Evolutionary conservation across 768 basidiomycete species (phyloP).

Genomic region (Amanita rimosa): DNA sequence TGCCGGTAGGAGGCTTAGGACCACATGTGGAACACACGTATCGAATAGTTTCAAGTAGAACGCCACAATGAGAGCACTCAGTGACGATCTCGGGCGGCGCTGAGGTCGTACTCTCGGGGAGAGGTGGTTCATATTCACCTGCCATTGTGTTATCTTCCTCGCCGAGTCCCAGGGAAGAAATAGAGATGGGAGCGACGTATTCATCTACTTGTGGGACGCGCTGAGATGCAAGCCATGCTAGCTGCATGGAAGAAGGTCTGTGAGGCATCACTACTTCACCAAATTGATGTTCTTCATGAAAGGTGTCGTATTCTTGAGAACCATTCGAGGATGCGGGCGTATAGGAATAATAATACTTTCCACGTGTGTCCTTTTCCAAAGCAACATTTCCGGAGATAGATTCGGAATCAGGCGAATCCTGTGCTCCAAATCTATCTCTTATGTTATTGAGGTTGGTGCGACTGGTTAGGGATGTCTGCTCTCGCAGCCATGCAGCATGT

Average conservation of each 20-base stretch:
- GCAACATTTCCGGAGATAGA: conserved; percentile 44
- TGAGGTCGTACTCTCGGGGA: conserved; percentile 18
- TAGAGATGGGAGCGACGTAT: conserved; percentile 15
- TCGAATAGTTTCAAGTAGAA: conserved; percentile 65
- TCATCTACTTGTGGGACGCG: conserved; percentile 21
- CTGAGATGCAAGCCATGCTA: conserved; percentile 53
- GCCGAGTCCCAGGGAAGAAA: background rate
- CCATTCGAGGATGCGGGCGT: conserved; percentile 37
- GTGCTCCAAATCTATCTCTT: conserved; percentile 43
- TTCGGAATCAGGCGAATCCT: conserved; percentile 36
- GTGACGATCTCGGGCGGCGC: conserved; percentile 58
- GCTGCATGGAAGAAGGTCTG: conserved; percentile 57
- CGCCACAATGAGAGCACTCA: conserved; percentile 75
- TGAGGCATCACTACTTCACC: conserved; percentile 19
- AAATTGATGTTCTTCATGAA: conserved; percentile 22
- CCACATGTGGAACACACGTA: conserved; percentile 89
- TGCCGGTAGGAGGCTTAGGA: conserved; percentile 43
- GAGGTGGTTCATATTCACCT: conserved; percentile 18
- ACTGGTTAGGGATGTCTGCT: conserved; percentile 63
- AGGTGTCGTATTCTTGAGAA: conserved; percentile 43
- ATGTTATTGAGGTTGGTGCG: conserved; percentile 47
- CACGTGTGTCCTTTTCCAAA: conserved; percentile 53
- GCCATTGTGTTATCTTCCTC: conserved; percentile 8
- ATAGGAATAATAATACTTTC: conserved; percentile 73
- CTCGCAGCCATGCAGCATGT: conserved; percentile 72